Evolutionary conservation across 495 filamentous ascomycete genomes (phyloP), one percentile per base, ranked within the genome.

Genomic region (Penicillium antarcticum): DNA sequence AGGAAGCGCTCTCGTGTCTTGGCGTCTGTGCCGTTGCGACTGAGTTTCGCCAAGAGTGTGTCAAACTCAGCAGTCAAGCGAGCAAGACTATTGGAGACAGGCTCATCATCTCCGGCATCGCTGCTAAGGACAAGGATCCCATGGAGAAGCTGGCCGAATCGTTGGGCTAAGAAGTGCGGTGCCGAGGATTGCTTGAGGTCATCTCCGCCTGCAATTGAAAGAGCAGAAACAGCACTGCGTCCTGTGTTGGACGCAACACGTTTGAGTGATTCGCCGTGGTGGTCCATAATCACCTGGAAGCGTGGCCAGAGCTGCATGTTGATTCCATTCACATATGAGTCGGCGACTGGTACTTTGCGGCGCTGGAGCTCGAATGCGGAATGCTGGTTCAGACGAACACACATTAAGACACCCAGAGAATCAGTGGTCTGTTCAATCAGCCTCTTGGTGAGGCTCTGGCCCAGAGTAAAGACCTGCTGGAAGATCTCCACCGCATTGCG

Each of bases 231-330:
- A 45, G 84, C 66, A 65, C 79, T 66, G 60, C 80, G 67, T 37
- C 73, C 71, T 23, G 79, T 73, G 10, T 79, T 73, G 7, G 77
- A 63, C 11, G 82, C 77, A 42, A 78, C 73, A 35, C 77, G 77
- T 36, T 84, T 85, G 17, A 97, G 77, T 10, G 88, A 92, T 35
- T 96, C 89, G 69, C 86, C 86, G 63, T 97, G 94, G n/a, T 83
- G 76, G 58, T 95, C 90, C 85, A 97, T 95, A 61, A 94, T 83
- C 18, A 87, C 79, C 71, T 97, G 95, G 63, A 98, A 89, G 24
- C 91, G 86, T 4, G 94, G 94, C 94, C 94, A 98, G 5, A 98
- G 83, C 7, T 89, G 83, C 92, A 98, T 97, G 57, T 87, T 87
- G 18, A 90, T 94, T 14, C 85, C 91, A 66, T 97, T 98, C 60